phyloP scores from a whole-genome alignment of 768 basidiomycete genomes.

The Lepiota brunneoincarnata region DNA sequence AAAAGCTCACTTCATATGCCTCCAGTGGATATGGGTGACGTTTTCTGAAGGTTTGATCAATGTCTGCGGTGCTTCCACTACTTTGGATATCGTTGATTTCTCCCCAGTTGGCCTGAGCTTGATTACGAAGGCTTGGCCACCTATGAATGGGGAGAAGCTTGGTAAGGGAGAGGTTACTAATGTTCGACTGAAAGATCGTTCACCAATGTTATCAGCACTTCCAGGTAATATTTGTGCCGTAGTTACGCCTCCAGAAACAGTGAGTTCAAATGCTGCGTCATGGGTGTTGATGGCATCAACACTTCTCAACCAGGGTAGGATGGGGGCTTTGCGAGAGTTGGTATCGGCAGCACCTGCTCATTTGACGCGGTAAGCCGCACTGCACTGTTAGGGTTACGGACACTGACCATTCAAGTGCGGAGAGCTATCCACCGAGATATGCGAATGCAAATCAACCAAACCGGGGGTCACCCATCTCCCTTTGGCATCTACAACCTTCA shows the following conservation, averaged over 20 bases:
- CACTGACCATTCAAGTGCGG: constrained; percentile 30
- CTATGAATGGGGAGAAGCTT: constrained; percentile 27
- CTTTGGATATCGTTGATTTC: constrained; percentile 62
- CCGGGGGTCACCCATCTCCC: constrained; percentile 59
- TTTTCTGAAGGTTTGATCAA: constrained; percentile 36
- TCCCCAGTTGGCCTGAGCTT: constrained; percentile 72
- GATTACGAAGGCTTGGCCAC: constrained; percentile 77
- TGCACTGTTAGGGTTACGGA: too few species aligned
- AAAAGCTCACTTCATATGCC: constrained; percentile 68
- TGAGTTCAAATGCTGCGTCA: constrained; percentile 55
- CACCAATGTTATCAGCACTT: constrained; percentile 59
- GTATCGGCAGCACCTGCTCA: constrained; percentile 45
- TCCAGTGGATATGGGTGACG: constrained; percentile 45
- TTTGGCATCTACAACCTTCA: constrained; percentile 48
- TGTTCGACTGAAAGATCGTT: background rate
- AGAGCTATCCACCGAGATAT: constrained; percentile 34
- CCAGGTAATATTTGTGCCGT: constrained; percentile 78
- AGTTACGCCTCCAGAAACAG: constrained; percentile 70
- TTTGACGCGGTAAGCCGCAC: background rate
- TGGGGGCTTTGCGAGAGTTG: constrained; percentile 52
- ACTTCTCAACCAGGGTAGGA: constrained; percentile 63
- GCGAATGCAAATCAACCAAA: constrained; percentile 47
- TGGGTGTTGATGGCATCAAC: constrained; percentile 77
- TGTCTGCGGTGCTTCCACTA: constrained; percentile 71
- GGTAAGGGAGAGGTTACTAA: background rate